These are phyloP conservation scores for Plectosphaerella sp. DNA, from an alignment of 2,329 filamentous ascomycete genomes.

Conservation along the genomic window DNA sequence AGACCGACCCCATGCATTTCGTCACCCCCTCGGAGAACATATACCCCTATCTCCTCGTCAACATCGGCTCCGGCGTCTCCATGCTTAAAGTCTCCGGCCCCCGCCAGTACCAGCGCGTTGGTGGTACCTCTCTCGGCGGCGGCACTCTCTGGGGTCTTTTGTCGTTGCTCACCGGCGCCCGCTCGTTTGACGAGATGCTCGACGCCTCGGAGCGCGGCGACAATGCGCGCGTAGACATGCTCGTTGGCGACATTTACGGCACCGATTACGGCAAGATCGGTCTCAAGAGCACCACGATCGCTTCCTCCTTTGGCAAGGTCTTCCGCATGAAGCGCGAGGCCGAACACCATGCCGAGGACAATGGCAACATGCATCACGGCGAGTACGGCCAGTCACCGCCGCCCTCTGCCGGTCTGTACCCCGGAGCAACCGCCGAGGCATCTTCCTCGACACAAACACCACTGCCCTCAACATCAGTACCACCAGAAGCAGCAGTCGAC, in stretches of 20 bases:
- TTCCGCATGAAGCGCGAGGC: constrained; percentile 87
- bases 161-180: constrained; percentile 85
- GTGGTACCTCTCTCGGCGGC: constrained; percentile 89
- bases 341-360: constrained; percentile 73
- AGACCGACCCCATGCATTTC: constrained; percentile 86
- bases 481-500: background rate
- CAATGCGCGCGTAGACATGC: constrained; percentile 89
- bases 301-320: constrained; percentile 94
- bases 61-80: constrained; percentile 94
- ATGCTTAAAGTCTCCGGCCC: constrained; percentile 97
- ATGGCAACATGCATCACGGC: constrained; percentile 51
- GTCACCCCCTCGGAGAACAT: constrained; percentile 72
- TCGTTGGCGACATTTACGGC: constrained; percentile 97
- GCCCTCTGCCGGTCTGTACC: constrained; percentile 2
- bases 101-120: constrained; percentile 81
- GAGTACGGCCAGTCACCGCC: constrained; percentile 28
- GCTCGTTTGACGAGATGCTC: constrained; percentile 97
- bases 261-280: constrained; percentile 95
- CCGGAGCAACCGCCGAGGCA: background rate
- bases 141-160: constrained; percentile 97
- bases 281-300: constrained; percentile 91
- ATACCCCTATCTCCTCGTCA: constrained; percentile 95
- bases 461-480: constrained; percentile 10
- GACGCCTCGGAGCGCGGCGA: constrained; percentile 86
- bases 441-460: constrained; percentile 12